These are phyloP conservation scores for Rutidosis leptorrhynchoides DNA, from an alignment of 129 eudicot genomes.

Conservation along the genomic window DNA sequence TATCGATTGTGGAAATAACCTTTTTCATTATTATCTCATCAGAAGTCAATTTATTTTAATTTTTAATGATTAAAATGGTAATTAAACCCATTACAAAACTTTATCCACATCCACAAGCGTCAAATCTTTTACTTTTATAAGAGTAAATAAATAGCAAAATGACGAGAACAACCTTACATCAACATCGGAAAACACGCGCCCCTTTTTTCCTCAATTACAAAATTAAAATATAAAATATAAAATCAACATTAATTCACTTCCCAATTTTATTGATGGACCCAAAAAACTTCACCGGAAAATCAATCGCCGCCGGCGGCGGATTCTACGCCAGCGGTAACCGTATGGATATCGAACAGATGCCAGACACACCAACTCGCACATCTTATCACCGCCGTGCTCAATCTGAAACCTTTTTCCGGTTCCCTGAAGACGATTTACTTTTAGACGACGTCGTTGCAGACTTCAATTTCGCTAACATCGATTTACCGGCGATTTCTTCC, in stretches of 20 bases:
- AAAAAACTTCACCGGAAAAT: constrained; percentile 47
- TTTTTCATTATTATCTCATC: background rate
- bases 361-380: constrained; percentile 50
- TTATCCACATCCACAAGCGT: background rate
- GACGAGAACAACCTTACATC: constrained; percentile 24
- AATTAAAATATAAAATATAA: background rate
- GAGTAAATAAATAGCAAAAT: background rate
- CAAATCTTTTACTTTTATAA: background rate
- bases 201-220: constrained; percentile 2
- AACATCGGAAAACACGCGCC: constrained; percentile 35
- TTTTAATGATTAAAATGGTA: background rate
- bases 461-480: constrained; percentile 49
- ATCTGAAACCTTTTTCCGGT: constrained; percentile 81
- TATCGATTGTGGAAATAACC: too few relatives aligned
- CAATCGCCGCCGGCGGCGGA: constrained; percentile 28
- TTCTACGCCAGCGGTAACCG: constrained; percentile 16
- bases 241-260: constrained; percentile 12
- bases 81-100: background rate
- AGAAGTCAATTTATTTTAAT: too few relatives aligned
- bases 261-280: constrained; percentile 39
- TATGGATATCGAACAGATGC: constrained; percentile 53
- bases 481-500: constrained; percentile 33
- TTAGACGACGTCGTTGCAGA: constrained; percentile 76
- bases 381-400: constrained; percentile 87
- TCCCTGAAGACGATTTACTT: constrained; percentile 68